Base-by-base conservation (phyloP, 306 rosid species). In the Cicer cuneatum region DNA sequence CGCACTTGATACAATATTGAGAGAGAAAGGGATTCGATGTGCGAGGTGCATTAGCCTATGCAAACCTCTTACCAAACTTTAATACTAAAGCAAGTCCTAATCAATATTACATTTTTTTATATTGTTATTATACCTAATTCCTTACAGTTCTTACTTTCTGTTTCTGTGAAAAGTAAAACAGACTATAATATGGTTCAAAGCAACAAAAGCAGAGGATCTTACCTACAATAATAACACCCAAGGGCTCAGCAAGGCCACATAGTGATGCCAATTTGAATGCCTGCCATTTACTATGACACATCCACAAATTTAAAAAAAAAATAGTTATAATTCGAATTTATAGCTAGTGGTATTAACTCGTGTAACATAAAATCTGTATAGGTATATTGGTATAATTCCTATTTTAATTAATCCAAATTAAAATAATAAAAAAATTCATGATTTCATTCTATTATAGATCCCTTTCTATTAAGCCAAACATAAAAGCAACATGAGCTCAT, bases 261-360 rank as follows among this genome's bases (percentile, higher is more conserved):
- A 95, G 97, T 1, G 98, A 87, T 21, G 99, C 98, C 86, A 92
- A 86, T 83, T 95, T 95, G 90, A 95, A 95, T 41, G 99, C 99
- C 80, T 95, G 83, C 99, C 98, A 92, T 87, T 92, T 95, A 81
- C 99, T 95, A 83, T 65, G 33, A 85, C 41, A 72, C 60, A 60
- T 73, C 54, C 75, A 77, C 8, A 73, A 71, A 52, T 52, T 7
- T 0, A 2, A 12, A 35, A 56, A 5, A 0, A 21, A 56, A n/a
- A n/a, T n/a, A n/a, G n/a, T n/a, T n/a, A n/a, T n/a, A n/a, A n/a
- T n/a, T n/a, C n/a, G n/a, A n/a, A n/a, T n/a, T n/a, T n/a, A n/a
- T n/a, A n/a, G n/a, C n/a, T n/a, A n/a, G n/a, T n/a, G 38, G 13
- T 43, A 72, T 40, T 40, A 85, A 65, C 16, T 57, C 35, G 8